phyloP scores from a whole-genome alignment of 192 early-diverging fungal species.

The Coemansia sp. region DNA sequence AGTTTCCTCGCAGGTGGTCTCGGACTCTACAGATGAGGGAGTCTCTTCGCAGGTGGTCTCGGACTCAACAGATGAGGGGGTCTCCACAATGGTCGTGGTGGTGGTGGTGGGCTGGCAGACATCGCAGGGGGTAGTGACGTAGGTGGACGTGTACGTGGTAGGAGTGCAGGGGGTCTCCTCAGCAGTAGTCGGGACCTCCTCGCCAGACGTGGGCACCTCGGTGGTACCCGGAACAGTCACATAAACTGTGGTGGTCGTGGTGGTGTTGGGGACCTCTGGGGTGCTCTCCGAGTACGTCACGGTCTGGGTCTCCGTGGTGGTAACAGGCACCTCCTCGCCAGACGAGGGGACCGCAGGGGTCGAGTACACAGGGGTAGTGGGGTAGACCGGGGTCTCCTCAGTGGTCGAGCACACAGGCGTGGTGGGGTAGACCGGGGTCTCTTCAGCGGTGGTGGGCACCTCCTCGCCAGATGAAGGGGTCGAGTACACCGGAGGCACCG shows the following conservation, averaged over 20 bases:
- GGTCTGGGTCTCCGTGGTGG: neutral
- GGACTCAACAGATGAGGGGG: slow-evolving; percentile 2
- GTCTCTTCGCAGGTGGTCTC: slow-evolving; percentile 16
- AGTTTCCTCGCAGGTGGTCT: slow-evolving; percentile 15
- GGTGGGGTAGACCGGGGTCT: slow-evolving; percentile 5
- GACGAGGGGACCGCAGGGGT: neutral
- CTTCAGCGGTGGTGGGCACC: slow-evolving; percentile 10
- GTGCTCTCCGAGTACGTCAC: slow-evolving; percentile 2
- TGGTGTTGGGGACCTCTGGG: slow-evolving; percentile 4
- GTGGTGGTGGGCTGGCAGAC: slow-evolving; percentile 17
- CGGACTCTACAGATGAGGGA: slow-evolving; percentile 3
- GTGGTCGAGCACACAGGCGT: neutral
- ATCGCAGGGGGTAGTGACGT: slow-evolving; percentile 23
- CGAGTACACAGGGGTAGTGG: slow-evolving; percentile 2
- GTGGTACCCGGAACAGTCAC: slow-evolving; percentile 12
- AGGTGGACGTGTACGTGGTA: slow-evolving; percentile 23
- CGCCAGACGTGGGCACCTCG: neutral
- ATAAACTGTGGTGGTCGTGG: slow-evolving; percentile 16
- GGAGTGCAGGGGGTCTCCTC: slow-evolving; percentile 20
- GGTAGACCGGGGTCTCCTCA: neutral
- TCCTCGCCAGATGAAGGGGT: slow-evolving; percentile 1
- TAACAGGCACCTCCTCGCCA: neutral
- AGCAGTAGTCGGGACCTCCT: slow-evolving; percentile 5
- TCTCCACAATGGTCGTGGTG: slow-evolving; percentile 16
- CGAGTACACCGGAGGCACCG: neutral